phyloP scores from a whole-genome alignment of 768 basidiomycete genomes.

The Panaeolus papilionaceus region DNA sequence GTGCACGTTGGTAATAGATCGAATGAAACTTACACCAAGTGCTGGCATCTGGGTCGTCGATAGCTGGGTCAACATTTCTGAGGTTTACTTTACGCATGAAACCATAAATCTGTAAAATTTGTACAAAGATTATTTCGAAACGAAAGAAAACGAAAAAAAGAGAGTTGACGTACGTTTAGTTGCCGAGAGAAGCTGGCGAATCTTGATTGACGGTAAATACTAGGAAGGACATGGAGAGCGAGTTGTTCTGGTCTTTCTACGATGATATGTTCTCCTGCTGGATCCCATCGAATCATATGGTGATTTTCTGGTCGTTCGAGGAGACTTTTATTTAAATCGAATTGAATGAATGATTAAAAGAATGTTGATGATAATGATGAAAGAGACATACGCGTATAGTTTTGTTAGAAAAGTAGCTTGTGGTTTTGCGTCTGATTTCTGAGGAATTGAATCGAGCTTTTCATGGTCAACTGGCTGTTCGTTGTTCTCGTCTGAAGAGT shows the following conservation, averaged over 20 bases:
- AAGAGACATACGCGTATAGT: constrained; percentile 84
- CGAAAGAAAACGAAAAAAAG: neutral
- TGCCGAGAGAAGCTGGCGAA: constrained; percentile 98
- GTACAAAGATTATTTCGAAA: constrained; percentile 3
- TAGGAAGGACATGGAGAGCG: constrained; percentile 91
- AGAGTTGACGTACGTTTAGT: constrained; percentile 77
- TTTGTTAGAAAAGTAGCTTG: constrained; percentile 97
- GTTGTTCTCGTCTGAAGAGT: constrained; percentile 32
- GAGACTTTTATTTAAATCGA: constrained; percentile 52
- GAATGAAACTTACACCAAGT: constrained; percentile 84
- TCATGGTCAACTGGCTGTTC: constrained; percentile 53
- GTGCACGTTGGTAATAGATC: constrained; percentile 19
- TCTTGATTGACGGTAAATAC: constrained; percentile 94
- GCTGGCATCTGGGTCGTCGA: constrained; percentile 94
- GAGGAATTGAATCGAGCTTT: constrained; percentile 51
- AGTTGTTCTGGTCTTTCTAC: constrained; percentile 94
- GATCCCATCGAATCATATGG: constrained; percentile 97
- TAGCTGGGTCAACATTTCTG: constrained; percentile 93
- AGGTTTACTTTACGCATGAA: constrained; percentile 99
- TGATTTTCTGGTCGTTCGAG: constrained; percentile 93
- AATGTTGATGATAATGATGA: constrained; percentile 5
- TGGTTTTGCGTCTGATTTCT: constrained; percentile 79
- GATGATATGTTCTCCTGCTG: constrained; percentile 92
- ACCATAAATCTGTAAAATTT: constrained; percentile 81
- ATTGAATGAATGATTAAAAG: constrained; percentile 21